A percentile compares a stretch with the other conserved stretches of the same genome.
Evolutionary conservation across 257 asterid species (phyloP).

Genomic region (Solanum pinnatisectum): DNA sequence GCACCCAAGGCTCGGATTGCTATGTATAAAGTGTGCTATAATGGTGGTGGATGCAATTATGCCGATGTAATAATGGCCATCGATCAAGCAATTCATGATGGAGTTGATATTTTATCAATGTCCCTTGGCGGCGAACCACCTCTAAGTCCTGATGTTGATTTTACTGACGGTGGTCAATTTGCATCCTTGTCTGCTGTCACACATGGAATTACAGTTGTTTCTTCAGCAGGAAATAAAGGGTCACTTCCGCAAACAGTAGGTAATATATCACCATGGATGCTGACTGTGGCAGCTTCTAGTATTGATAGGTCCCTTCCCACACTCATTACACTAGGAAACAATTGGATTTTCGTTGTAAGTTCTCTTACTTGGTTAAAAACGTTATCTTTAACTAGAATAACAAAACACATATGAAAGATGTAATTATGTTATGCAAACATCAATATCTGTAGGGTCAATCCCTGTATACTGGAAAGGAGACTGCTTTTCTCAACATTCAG

Average conservation of each 20-base stretch:
- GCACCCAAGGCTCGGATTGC: conserved; percentile 37
- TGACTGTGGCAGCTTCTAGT: conserved; percentile 26
- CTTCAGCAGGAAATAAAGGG: conserved; percentile 26
- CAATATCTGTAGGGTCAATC: conserved; percentile 17
- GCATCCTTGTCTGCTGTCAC: conserved; percentile 31
- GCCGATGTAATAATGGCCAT: conserved; percentile 21
- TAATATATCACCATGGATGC: conserved; percentile 28
- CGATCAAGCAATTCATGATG: conserved; percentile 33
- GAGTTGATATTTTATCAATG: conserved; percentile 28
- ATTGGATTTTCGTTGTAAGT: conserved; percentile 3
- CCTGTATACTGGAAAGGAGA: conserved; percentile 14
- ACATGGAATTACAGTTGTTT: conserved; percentile 23
- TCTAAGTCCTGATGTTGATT: conserved; percentile 13
- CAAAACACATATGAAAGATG: neutral
- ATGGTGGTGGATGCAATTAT: neutral
- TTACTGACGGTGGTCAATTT: neutral
- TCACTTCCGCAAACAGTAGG: conserved; percentile 13
- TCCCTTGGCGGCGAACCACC: conserved; percentile 2
- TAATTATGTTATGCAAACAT: neutral
- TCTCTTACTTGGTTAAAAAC: neutral
- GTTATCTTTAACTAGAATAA: neutral
- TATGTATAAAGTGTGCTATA: conserved; percentile 14
- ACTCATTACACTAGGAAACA: conserved; percentile 21
- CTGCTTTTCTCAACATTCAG: conserved; percentile 3
- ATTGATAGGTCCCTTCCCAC: conserved; percentile 24